These are phyloP conservation scores for Dactylonectria estremocensis DNA, from an alignment of 2,329 filamentous ascomycete species.

Conservation along the genomic window DNA sequence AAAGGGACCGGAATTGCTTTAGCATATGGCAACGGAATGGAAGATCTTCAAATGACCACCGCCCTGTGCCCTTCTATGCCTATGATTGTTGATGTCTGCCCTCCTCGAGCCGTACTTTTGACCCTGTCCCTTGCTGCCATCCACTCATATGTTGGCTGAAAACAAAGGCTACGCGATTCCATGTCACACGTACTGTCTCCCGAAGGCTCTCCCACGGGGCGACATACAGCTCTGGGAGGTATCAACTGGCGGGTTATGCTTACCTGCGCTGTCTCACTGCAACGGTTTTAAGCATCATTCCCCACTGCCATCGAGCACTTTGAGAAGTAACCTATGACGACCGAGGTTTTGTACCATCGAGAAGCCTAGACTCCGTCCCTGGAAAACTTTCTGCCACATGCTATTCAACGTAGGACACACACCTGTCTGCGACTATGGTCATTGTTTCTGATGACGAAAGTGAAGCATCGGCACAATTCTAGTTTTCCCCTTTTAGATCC, in stretches of 20 bases:
- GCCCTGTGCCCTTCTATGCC: constrained; percentile 24
- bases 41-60: constrained; percentile 53
- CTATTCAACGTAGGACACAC: too few relatives aligned
- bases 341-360: too few relatives aligned
- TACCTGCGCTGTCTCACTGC: background rate
- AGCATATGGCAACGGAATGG: constrained; percentile 59
- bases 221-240: background rate
- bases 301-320: background rate
- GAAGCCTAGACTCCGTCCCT: too few relatives aligned
- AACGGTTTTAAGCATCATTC: background rate
- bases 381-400: too few relatives aligned
- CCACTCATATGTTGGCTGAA: background rate
- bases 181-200: background rate
- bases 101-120: too few relatives aligned
- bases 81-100: background rate
- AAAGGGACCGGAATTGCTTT: constrained; percentile 57
- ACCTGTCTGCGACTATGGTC: too few relatives aligned
- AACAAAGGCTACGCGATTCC: background rate
- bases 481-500: too few relatives aligned
- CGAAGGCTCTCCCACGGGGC: background rate
- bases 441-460: too few relatives aligned
- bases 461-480: too few relatives aligned
- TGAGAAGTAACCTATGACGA: too few relatives aligned
- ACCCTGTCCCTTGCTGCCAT: background rate
- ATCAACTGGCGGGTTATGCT: background rate